Evolutionary conservation across 1,284 basidiomycete genomes (phyloP), one percentile per base, ranked within the genome.

Genomic region (Boletus albobrunnescens): DNA sequence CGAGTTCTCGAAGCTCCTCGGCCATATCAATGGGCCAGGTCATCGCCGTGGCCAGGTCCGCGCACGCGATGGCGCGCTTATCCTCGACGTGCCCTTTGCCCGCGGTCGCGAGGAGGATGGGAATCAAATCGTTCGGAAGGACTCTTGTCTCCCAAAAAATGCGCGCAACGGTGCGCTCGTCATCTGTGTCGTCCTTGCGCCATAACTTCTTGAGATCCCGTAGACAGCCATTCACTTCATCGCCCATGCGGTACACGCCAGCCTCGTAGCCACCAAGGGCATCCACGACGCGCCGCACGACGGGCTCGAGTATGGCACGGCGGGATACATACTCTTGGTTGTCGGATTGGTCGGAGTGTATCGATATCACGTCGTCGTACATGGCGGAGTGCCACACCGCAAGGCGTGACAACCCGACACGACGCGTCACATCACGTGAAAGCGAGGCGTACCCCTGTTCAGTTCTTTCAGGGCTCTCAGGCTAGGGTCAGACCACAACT

Each of bases 21-120:
- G 89, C 87, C 50, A 96, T 74, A 68, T 97, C 91, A 50, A 97
- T 94, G 1, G 94, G 94, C 94, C 94, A 97, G 4, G 93, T 97
- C 84, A 97, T 88, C 0, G 93, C 92, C 0, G 91, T 90, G 60
- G 95, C 84, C 22, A 97, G 74, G 64, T 97, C 94, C 7, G 83
- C 87, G 55, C 87, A 90, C 3, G 88, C 82, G 19, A 96, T 78
- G 0, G 91, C 88, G 41, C 92, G 80, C 63, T 90, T 91, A 72
- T 84, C 91, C 62, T 84, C 89, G 39, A 85, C 81, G 19, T 78
- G 71, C 11, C 90, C 89, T 53, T 81, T 79, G 12, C 84, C 85
- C 0, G 87, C 86, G 0, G 87, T 89, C 53, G 82, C 81, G 44
- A 89, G 75, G 17, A 97, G 73, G 46, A 97, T 87, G 13, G 89